phyloP scores from a whole-genome alignment of 2,329 filamentous ascomycete genomes.

The Fusarium chlamydosporum region DNA sequence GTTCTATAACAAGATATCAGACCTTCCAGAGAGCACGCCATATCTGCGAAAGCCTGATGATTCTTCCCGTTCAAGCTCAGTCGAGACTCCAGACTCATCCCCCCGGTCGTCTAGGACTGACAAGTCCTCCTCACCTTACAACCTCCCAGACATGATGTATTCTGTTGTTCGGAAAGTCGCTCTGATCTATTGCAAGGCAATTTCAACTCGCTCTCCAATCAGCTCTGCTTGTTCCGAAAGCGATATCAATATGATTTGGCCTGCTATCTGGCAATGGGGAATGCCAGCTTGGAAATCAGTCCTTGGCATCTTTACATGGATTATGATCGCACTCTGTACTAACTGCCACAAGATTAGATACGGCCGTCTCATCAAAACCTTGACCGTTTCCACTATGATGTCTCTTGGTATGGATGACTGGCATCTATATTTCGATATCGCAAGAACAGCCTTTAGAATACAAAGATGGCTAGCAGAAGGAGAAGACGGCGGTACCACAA shows the following conservation, averaged over 20 bases:
- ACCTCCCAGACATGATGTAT: slow-evolving; percentile 62
- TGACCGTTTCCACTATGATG: slow-evolving; percentile 60
- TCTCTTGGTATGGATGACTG: slow-evolving; percentile 65
- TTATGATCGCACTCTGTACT: slow-evolving; percentile 60
- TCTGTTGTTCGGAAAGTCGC: slow-evolving; percentile 62
- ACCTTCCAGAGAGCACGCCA: slow-evolving; percentile 52
- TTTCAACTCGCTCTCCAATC: slow-evolving; percentile 60
- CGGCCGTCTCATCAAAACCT: slow-evolving; percentile 62
- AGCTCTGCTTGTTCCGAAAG: slow-evolving; percentile 56
- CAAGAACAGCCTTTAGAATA: slow-evolving; percentile 56
- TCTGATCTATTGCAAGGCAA: slow-evolving; percentile 63
- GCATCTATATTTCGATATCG: slow-evolving; percentile 59
- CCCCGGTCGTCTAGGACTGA: slow-evolving; percentile 34
- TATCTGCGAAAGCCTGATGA: slow-evolving; percentile 21
- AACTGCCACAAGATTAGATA: slow-evolving; percentile 57
- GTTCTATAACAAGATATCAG: slow-evolving; percentile 58
- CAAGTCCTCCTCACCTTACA: slow-evolving; percentile 37
- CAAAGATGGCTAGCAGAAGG: slow-evolving; percentile 60
- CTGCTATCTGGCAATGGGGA: slow-evolving; percentile 62
- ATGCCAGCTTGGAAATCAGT: slow-evolving; percentile 62
- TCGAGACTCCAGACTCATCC: slow-evolving; percentile 28
- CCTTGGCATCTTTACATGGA: slow-evolving; percentile 65
- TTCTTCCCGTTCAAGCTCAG: slow-evolving; percentile 33
- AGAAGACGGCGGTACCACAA: slow-evolving; percentile 23
- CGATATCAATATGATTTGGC: slow-evolving; percentile 63